Base-by-base conservation (phyloP, 1,284 basidiomycete genomes). In the Ceratobasidium sp. region DNA sequence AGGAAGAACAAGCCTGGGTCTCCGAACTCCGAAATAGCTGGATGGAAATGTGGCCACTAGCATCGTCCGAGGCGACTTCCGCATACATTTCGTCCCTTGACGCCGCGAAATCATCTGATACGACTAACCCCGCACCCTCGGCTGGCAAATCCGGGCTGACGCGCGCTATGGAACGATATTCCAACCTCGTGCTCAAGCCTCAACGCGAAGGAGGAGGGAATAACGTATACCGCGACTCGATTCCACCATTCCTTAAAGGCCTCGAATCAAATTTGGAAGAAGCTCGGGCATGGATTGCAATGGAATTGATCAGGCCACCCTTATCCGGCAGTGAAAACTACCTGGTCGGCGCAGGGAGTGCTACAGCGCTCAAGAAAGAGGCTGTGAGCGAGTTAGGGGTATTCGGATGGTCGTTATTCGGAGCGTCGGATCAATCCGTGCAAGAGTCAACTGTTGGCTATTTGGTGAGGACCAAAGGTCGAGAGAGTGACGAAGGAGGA, bases 171-270 rank as follows among this genome's bases (percentile, higher is more conserved):
- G 67, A 70, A 8, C 53, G 43, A 45, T 59, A 58, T 48, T 39
- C 50, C 2, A 81, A 85, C 14, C 89, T 93, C 55, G 97, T 98
- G 1, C 85, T 98, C 60, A 98, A 99, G 80, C 97, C 97, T 0
- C 96, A 98, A 80, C 87, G 96, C 21, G 94, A 99, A 83, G 97
- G 97, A 3, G 97, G 97, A 0, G 97, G 97, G 2, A 97, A 99
- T 80, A 99, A 99, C 78, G 87, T 98, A 28, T 99, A 98, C 82
- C 91, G 92, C 67, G 81, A 82, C 3, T 88, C 92, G 61, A 98
- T 98, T 69, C 93, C 92, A 0, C 76, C 83, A 0, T 95, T 95
- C 80, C 83, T 98, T 1, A 86, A 89, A 5, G 77, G 79, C 0
- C 83, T 97, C 1, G 82, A 85, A 0, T 77, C 75, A 0, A 81